A percentile compares a stretch with the other conserved stretches of the same genome.
Evolutionary conservation across 2,329 filamentous ascomycete genomes (phyloP).

Genomic region (Sclerotinia spermophila): DNA sequence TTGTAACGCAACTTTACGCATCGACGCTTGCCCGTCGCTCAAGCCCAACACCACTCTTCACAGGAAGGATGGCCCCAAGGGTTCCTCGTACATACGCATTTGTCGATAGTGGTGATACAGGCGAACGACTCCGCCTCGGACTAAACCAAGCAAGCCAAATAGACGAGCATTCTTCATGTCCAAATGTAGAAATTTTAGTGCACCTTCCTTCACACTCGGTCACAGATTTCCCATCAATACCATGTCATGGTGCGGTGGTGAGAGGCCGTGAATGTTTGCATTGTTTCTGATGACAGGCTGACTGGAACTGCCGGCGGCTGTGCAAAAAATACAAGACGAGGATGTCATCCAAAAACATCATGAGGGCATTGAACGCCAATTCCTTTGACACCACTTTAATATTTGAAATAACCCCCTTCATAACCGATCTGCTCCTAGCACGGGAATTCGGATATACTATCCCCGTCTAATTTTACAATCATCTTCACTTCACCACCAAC

Average conservation of each 20-base stretch:
- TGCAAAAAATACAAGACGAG: neutral
- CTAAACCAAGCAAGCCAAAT: constrained; percentile 18
- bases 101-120: constrained; percentile 8
- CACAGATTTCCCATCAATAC: constrained; percentile 6
- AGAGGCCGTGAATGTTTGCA: constrained; percentile 6
- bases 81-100: constrained; percentile 2
- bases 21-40: constrained; percentile 11
- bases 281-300: constrained; percentile 16
- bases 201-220: neutral
- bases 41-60: constrained; percentile 10
- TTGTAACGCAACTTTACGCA: constrained; percentile 8
- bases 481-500: neutral
- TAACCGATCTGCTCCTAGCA: neutral
- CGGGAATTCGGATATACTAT: neutral
- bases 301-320: constrained; percentile 19
- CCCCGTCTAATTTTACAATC: neutral
- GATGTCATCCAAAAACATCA: neutral
- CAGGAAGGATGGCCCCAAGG: neutral
- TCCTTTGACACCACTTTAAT: neutral
- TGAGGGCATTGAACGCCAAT: neutral
- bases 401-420: constrained; percentile 8
- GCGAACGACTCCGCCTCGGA: constrained; percentile 20
- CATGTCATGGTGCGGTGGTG: neutral
- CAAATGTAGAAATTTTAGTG: constrained; percentile 6
- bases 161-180: constrained; percentile 9